These are phyloP conservation scores for Colletotrichum falcatum DNA, from an alignment of 2,329 filamentous ascomycete genomes.

Conservation along the genomic window DNA sequence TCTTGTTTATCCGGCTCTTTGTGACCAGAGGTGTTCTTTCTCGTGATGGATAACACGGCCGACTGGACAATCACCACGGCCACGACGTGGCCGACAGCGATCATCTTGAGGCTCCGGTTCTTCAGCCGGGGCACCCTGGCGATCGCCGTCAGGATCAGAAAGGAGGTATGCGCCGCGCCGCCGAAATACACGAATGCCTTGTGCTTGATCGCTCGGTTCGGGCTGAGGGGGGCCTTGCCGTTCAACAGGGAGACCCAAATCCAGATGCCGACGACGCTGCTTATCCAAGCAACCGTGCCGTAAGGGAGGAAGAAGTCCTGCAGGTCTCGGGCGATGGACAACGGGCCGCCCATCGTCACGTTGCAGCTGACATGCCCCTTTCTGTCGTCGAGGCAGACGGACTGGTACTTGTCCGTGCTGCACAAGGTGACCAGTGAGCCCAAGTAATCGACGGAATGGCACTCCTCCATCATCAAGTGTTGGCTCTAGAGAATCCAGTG, in stretches of 20 bases:
- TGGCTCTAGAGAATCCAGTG: too few relatives aligned
- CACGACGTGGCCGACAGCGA: not conserved
- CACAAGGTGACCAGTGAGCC: not conserved
- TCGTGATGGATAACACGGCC: not conserved
- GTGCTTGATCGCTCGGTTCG: slow-evolving; percentile 2
- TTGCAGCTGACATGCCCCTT: slow-evolving; percentile 7
- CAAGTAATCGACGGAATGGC: not conserved
- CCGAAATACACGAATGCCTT: not conserved
- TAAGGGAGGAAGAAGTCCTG: slow-evolving; percentile 4
- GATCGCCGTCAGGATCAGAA: not conserved
- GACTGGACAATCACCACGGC: not conserved
- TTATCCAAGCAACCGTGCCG: not conserved
- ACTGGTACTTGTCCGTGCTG: not conserved
- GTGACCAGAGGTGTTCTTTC: not conserved
- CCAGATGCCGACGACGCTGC: not conserved
- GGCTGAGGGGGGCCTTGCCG: not conserved
- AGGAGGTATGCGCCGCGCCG: not conserved
- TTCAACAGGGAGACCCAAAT: not conserved
- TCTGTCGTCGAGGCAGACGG: not conserved
- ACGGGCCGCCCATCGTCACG: not conserved
- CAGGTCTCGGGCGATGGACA: not conserved
- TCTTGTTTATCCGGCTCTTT: not conserved
- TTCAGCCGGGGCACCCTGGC: not conserved
- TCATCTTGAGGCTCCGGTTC: not conserved
- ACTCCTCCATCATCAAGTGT: not conserved